Evolutionary conservation across 192 early-diverging fungal genomes (phyloP).

Genomic region (Ambispora gerdemannii): DNA sequence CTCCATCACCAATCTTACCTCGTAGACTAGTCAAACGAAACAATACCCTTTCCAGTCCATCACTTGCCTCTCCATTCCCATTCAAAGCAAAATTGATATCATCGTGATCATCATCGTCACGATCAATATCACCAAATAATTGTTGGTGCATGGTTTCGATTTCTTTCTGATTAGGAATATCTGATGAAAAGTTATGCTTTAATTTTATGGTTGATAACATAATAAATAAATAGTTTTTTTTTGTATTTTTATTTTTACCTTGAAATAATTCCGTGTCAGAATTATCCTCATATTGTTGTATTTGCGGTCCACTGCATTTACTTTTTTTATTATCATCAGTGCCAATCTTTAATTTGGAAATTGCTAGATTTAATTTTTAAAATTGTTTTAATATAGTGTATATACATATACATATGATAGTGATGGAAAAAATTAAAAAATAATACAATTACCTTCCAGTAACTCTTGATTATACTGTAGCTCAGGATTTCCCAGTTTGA

Average conservation of each 20-base stretch:
- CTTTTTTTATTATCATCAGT: no score
- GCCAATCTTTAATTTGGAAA: no score
- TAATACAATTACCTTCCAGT: slow-evolving; percentile 1
- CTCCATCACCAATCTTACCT: slow-evolving; percentile 32
- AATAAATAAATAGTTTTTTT: not conserved
- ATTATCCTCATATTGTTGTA: no score
- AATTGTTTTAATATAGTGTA: no score
- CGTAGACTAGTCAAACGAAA: slow-evolving; percentile 40
- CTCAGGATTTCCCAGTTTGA: not conserved
- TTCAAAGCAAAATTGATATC: no score
- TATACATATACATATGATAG: not conserved
- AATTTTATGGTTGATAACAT: not conserved
- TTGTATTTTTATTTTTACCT: not conserved
- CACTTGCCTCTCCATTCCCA: no score
- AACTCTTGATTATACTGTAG: not conserved
- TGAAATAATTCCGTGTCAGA: slow-evolving; percentile 19
- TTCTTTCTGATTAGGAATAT: slow-evolving; percentile 27
- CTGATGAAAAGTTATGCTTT: not conserved
- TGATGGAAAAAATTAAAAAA: not conserved
- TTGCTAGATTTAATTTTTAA: no score
- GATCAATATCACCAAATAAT: slow-evolving; percentile 42
- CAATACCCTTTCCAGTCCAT: slow-evolving; percentile 47
- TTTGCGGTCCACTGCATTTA: no score
- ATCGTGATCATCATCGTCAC: slow-evolving; percentile 23
- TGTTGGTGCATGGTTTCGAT: slow-evolving; percentile 38